Evolutionary conservation across 2,329 filamentous ascomycete species (phyloP), one percentile per base, ranked within the genome.

Genomic region (Colletotrichum costaricense): DNA sequence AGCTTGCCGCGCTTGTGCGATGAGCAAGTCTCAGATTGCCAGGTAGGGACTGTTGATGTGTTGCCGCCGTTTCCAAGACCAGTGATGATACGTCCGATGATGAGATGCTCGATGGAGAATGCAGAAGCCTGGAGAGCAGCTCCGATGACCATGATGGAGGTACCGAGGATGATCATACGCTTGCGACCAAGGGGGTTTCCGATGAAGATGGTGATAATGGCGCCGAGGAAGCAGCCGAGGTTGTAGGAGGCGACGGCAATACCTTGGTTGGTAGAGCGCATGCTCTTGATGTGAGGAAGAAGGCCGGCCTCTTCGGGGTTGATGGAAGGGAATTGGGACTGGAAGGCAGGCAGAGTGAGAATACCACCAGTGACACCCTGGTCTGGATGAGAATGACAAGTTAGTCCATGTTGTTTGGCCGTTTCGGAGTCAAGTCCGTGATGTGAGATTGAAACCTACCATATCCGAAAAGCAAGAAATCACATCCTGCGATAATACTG

Each of bases 351-450:
- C 78, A 95, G 88, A 3, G 93, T 94, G 69, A 96, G 84, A 75
- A 96, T 90, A 69, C 92, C 92, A 58, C 92, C 93, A 87, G 94
- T 95, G 11, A 94, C 92, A 79, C 93, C 91, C 82, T 93, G 92
- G 80, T 94, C 93, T 92, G 88, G 1, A 57, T 22, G 14, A 62
- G 14, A 12, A 87, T 82, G 55, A 81, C 42, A 33, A 85, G 76
- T 67, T 22, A 71, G 65, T 52, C 19, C n/a, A 24, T 24, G 33
- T 4, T 19, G 24, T n/a, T 14, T 19, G 2, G 35, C 26, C 26
- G 52, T 6, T n/a, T 49, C 16, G 24, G 22, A 46, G 38, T 24
- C 8, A n/a, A 14, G 12, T 35, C 1, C 57, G 16, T 8, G n/a
- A 11, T 63, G 49, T 67, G 35, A 60, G 57, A 7, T 9, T n/a